Percentiles rank a stretch among this genome's conserved stretches.
Conservation (phyloP, 495 filamentous ascomycete species). For the Saxispiralis lemnorum region DNA sequence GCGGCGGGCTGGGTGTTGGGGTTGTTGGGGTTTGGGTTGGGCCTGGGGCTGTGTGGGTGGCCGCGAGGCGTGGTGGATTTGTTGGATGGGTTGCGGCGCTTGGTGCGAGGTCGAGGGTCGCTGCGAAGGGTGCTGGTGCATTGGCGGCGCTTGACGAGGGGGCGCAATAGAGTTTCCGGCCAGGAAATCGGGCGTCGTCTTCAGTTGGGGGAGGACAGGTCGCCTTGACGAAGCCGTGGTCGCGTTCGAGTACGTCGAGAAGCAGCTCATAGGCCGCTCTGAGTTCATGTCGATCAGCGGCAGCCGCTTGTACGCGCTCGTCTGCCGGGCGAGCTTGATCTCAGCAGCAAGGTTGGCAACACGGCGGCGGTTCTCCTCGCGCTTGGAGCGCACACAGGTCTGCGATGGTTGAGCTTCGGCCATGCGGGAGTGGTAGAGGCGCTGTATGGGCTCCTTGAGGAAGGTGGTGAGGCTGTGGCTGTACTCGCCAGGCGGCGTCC, state of each 20-base stretch:
- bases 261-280: conserved; percentile 22
- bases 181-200: too few species aligned
- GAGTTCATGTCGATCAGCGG: conserved; percentile 18
- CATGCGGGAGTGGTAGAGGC: conserved; percentile 38
- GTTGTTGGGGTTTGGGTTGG: too few species aligned
- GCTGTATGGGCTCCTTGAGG: conserved; percentile 43
- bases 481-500: conserved; percentile 28
- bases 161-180: too few species aligned
- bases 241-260: not conserved
- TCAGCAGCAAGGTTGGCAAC: conserved; percentile 20
- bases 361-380: conserved; percentile 19
- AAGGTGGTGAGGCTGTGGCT: conserved; percentile 38
- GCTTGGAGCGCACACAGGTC: conserved; percentile 12
- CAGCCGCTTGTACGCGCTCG: conserved; percentile 11
- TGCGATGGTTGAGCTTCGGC: conserved; percentile 14
- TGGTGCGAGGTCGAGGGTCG: too few species aligned
- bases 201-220: too few species aligned
- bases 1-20: too few species aligned
- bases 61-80: too few species aligned
- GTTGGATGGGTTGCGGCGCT: too few species aligned
- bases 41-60: too few species aligned
- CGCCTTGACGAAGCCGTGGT: too few species aligned
- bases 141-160: too few species aligned
- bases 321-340: conserved; percentile 13
- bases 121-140: too few species aligned